phyloP scores from a whole-genome alignment of 331 rosid genomes.

The Stylosanthes scabra region DNA sequence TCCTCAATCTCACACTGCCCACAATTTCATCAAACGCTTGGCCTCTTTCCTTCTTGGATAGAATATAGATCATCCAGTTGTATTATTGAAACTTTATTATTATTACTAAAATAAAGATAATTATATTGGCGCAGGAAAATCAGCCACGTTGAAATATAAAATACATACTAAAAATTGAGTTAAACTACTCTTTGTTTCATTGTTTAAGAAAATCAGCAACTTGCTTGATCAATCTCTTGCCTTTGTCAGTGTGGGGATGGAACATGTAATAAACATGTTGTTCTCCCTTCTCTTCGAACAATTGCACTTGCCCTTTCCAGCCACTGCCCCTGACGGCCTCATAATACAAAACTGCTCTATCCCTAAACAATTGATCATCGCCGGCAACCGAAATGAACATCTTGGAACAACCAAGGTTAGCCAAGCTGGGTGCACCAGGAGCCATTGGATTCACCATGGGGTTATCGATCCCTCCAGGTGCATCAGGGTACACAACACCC shows the following conservation, averaged over 20 bases:
- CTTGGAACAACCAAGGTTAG: constrained; percentile 47
- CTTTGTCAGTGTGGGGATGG: background rate
- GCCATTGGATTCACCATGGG: constrained; percentile 52
- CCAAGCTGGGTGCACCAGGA: constrained; percentile 51
- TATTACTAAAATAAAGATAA: too few relatives aligned
- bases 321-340: constrained; percentile 43
- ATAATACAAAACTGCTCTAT: constrained; percentile 44
- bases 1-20: constrained; percentile 10
- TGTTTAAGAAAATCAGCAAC: constrained; percentile 27
- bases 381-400: constrained; percentile 48
- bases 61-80: too few relatives aligned
- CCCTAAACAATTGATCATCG: constrained; percentile 33
- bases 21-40: background rate
- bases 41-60: background rate
- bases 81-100: too few relatives aligned
- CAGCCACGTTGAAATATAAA: too few relatives aligned
- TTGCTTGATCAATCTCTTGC: background rate
- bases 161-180: too few relatives aligned
- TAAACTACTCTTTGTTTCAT: background rate
- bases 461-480: constrained; percentile 56
- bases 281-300: constrained; percentile 43
- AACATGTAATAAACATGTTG: constrained; percentile 35
- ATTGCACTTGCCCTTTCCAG: constrained; percentile 51
- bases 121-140: too few relatives aligned
- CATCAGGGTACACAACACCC: constrained; percentile 38